Conservation (phyloP, 768 basidiomycete species). For the Hygrocybe coccinea region DNA sequence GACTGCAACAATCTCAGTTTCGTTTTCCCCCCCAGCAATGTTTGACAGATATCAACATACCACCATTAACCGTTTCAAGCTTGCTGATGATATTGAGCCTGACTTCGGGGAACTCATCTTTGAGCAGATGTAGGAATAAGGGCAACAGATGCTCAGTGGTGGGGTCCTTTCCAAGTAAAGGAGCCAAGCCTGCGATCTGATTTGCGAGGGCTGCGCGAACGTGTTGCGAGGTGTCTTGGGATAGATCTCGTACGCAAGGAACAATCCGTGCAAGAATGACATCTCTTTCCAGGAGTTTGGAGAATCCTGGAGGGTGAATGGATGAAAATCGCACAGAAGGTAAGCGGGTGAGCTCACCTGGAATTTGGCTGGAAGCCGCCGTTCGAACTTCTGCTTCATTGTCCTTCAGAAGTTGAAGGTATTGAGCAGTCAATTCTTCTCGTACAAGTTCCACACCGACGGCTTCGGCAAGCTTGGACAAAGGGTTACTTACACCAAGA, state of each 20-base stretch:
- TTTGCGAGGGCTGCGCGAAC: conserved; percentile 94
- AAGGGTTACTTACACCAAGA: neutral
- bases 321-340: conserved; percentile 5
- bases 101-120: conserved; percentile 98
- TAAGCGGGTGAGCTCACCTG: conserved; percentile 51
- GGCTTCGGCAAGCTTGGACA: conserved; percentile 77
- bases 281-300: conserved; percentile 88
- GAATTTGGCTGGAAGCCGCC: conserved; percentile 93
- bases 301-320: conserved; percentile 61
- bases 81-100: conserved; percentile 97
- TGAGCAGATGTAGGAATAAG: conserved; percentile 90
- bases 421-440: conserved; percentile 91
- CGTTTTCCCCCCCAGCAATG: too few species aligned
- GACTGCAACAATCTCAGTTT: conserved; percentile 46
- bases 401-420: conserved; percentile 91
- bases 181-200: conserved; percentile 94
- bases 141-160: conserved; percentile 97
- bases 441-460: conserved; percentile 86
- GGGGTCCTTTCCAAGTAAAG: conserved; percentile 85
- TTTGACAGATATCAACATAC: conserved; percentile 39
- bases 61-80: conserved; percentile 89
- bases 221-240: conserved; percentile 92
- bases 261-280: conserved; percentile 89
- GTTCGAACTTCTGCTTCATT: conserved; percentile 98
- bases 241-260: conserved; percentile 90